phyloP scores from a whole-genome alignment of 2,329 filamentous ascomycete genomes.

The Conoideocrella luteorostrata region DNA sequence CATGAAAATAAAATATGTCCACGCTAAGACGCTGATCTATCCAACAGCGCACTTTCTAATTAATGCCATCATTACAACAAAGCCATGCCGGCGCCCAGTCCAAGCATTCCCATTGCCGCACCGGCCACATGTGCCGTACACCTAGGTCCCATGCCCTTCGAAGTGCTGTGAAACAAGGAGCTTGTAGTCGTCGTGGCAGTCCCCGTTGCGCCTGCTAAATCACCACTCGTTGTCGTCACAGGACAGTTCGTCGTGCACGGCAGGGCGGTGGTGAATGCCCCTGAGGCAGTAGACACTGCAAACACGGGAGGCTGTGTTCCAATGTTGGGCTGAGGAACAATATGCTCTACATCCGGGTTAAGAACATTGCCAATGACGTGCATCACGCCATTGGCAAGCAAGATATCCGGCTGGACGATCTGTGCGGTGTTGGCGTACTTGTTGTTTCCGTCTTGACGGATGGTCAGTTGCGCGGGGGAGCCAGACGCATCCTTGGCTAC shows the following conservation, averaged over 20 bases:
- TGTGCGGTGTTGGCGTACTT: conserved; percentile 49
- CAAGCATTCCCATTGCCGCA: conserved; percentile 23
- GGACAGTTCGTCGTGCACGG: conserved; percentile 36
- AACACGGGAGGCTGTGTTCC: conserved; percentile 46
- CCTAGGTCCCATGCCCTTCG: conserved; percentile 15
- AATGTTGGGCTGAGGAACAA: conserved; percentile 29
- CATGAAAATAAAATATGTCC: no score
- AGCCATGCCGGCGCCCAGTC: conserved; percentile 23
- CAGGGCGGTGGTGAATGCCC: conserved; percentile 35
- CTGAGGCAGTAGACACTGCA: conserved; percentile 39
- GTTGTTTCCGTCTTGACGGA: conserved; percentile 35
- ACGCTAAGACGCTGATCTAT: no score
- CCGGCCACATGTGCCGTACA: conserved; percentile 21
- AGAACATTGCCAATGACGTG: conserved; percentile 51
- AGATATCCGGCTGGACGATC: conserved; percentile 44
- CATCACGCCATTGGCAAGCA: conserved; percentile 51
- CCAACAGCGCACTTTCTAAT: not conserved
- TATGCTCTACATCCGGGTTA: conserved; percentile 32
- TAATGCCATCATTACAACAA: conserved; percentile 7
- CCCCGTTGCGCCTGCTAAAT: conserved; percentile 12
- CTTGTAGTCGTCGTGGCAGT: conserved; percentile 15
- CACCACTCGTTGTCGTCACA: conserved; percentile 19
- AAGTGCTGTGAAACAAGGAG: conserved; percentile 15
- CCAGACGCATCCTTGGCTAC: conserved; percentile 34
- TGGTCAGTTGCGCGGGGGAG: conserved; percentile 23